Evolutionary conservation across 2,329 filamentous ascomycete genomes (phyloP).

Genomic region (Neofusicoccum sp.): DNA sequence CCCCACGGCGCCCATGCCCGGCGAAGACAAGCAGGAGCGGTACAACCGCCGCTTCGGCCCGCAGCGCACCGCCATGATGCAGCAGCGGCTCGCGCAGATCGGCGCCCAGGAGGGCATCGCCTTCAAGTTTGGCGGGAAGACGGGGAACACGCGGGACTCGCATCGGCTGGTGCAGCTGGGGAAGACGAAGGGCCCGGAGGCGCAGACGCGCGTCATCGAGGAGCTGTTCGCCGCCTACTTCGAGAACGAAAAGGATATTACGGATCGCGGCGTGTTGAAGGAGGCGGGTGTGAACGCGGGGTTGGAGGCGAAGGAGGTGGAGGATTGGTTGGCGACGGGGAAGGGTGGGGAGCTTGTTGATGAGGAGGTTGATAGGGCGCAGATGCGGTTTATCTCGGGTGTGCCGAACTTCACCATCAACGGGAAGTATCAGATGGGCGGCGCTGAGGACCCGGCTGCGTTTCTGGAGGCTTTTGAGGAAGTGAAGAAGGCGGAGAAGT

Average conservation of each 20-base stretch:
- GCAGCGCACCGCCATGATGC: conserved; percentile 61
- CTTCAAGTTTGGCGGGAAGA: conserved; percentile 71
- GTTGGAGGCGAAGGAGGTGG: conserved; percentile 45
- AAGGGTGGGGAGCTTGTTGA: conserved; percentile 50
- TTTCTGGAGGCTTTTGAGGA: conserved; percentile 69
- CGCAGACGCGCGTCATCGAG: conserved; percentile 48
- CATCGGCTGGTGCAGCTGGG: conserved; percentile 76
- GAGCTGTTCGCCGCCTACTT: conserved; percentile 48
- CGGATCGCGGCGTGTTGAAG: conserved; percentile 42
- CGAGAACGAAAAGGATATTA: conserved; percentile 53
- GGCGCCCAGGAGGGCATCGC: conserved; percentile 70
- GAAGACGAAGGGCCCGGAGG: conserved; percentile 55
- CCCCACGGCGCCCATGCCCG: conserved; percentile 59
- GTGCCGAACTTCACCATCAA: conserved; percentile 79
- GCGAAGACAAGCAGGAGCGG: conserved; percentile 57
- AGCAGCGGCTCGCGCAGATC: conserved; percentile 58
- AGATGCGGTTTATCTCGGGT: conserved; percentile 59
- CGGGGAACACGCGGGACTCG: conserved; percentile 77
- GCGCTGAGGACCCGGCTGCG: conserved; percentile 69
- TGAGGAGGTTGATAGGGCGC: conserved; percentile 49
- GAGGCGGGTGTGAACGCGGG: conserved; percentile 48
- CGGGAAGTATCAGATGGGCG: conserved; percentile 65
- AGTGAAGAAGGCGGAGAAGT: conserved; percentile 52
- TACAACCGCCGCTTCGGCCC: conserved; percentile 67
- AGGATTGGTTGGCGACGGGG: conserved; percentile 47